Evolutionary conservation across 805 yeast species (phyloP).

Genomic region (Kurtzmaniella cleridarum): DNA sequence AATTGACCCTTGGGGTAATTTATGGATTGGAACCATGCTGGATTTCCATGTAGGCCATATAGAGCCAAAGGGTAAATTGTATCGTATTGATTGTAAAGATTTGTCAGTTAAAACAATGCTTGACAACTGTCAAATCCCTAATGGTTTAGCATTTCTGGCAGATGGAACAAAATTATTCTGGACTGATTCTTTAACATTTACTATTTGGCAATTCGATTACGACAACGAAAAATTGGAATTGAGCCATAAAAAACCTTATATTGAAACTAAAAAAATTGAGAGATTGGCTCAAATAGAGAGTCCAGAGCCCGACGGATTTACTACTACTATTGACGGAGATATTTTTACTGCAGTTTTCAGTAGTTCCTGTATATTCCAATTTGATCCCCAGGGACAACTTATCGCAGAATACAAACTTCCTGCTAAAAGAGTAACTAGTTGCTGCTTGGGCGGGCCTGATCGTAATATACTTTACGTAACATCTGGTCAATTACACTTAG

Average conservation of each 20-base stretch:
- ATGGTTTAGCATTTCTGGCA: conserved; percentile 47
- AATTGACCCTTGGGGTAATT: conserved; percentile 68
- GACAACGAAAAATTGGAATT: conserved; percentile 22
- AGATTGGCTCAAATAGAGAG: conserved; percentile 10
- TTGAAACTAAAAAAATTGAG: conserved; percentile 25
- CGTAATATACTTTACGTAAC: conserved; percentile 61
- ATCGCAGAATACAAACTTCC: conserved; percentile 54
- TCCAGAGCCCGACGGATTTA: conserved; percentile 79
- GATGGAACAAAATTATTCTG: conserved; percentile 28
- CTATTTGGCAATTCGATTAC: conserved; percentile 35
- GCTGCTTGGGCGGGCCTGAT: conserved; percentile 59
- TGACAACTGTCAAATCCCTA: conserved; percentile 49
- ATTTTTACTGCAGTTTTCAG: conserved; percentile 68
- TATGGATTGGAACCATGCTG: conserved; percentile 80
- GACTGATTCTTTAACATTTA: conserved; percentile 35
- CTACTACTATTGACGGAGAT: conserved; percentile 48
- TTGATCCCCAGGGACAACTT: conserved; percentile 50
- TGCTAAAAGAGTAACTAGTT: conserved; percentile 56
- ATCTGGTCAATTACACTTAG: conserved; percentile 50
- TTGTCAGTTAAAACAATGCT: conserved; percentile 27
- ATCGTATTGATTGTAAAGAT: conserved; percentile 27
- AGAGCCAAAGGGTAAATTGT: conserved; percentile 47
- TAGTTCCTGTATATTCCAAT: conserved; percentile 50
- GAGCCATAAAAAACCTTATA: conserved; percentile 20
- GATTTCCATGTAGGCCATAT: conserved; percentile 35